These are phyloP conservation scores for Xylaria intraflava DNA, from an alignment of 495 filamentous ascomycete genomes.

Conservation along the genomic window DNA sequence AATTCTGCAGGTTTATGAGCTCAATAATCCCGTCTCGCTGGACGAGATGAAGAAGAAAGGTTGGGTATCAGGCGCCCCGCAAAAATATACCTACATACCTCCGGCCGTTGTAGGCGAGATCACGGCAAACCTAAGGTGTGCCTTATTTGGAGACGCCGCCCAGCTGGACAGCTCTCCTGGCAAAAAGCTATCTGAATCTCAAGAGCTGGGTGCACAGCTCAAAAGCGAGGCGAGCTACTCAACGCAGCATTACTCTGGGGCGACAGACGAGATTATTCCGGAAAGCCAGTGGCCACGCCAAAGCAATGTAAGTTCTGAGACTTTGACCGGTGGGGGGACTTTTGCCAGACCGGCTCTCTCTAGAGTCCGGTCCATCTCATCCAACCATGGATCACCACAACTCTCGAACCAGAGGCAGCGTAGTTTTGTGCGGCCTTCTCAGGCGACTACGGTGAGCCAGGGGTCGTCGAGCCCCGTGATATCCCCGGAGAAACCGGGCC, in stretches of 20 bases:
- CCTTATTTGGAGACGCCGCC: conserved; percentile 28
- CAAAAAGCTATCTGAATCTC: conserved; percentile 29
- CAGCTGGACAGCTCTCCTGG: conserved; percentile 1
- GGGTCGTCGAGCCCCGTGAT: conserved; percentile 23
- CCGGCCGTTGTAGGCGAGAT: conserved; percentile 42
- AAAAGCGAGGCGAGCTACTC: conserved; percentile 38
- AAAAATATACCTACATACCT: conserved; percentile 35
- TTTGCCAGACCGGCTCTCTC: conserved; percentile 16
- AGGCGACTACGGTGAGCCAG: conserved; percentile 40
- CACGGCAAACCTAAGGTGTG: conserved; percentile 38
- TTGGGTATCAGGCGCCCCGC: conserved; percentile 33
- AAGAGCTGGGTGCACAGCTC: conserved; percentile 43
- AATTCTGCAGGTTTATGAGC: conserved; percentile 45
- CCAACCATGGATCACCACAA: conserved; percentile 4
- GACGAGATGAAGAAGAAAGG: conserved; percentile 37
- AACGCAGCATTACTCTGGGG: conserved; percentile 26
- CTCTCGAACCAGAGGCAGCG: conserved; percentile 7
- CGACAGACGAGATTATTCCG: conserved; percentile 27
- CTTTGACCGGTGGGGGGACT: too few species aligned
- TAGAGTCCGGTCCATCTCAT: conserved; percentile 4
- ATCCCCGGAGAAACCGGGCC: conserved; percentile 26
- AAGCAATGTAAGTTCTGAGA: neutral
- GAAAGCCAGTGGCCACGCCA: conserved; percentile 24
- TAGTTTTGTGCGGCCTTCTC: conserved; percentile 29
- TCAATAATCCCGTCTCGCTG: conserved; percentile 43